Base-by-base conservation (phyloP, 2,329 filamentous ascomycete genomes). In the Penicillium sp. region DNA sequence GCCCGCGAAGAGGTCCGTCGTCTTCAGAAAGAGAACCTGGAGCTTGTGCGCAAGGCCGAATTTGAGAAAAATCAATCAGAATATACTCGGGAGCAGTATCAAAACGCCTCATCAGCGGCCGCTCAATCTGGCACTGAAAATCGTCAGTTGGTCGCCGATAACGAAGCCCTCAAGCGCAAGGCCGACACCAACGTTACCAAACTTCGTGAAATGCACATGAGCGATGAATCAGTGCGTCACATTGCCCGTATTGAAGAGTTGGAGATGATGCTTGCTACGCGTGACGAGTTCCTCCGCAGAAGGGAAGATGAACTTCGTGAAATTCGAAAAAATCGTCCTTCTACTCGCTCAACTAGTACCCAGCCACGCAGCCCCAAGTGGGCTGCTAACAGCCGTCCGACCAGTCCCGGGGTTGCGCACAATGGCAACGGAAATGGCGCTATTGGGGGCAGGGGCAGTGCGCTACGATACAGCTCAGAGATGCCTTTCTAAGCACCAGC, bases 41-140 rank as follows among this genome's bases (percentile, higher is more conserved):
- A 57, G 16, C 58, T 74, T 13, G 63, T 70, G 47, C 65, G 65
- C 36, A 70, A 67, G 39, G 62, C 71, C 2, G 68, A 74, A 10
- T 73, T 69, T 42, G 72, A 70, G 40, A 65, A 62, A 36, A 70
- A 70, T 9, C 73, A 75, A 51, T 66, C 72, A 7, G 74, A 75
- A 39, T 76, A 75, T 51, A 73, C 69, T 5, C 69, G 73, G 33
- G 64, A 70, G 49, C 73, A 75, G 56, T 77, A 76, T 45, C 74
- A 76, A 52, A 72, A 67, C 27, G 74, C 73, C 10, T 76, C 74
- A 6, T 73, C 62, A 5, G 64, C 65, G 8, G 74, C 73, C 1
- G 72, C 71, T 16, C 72, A 75, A 38, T 65, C 71, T 7, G 67
- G 63, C 6, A 68, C 61, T 36, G 70, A 76, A 53, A 54, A 61